Conservation (phyloP, 495 filamentous ascomycete genomes). For the Hamigera avellanea region DNA sequence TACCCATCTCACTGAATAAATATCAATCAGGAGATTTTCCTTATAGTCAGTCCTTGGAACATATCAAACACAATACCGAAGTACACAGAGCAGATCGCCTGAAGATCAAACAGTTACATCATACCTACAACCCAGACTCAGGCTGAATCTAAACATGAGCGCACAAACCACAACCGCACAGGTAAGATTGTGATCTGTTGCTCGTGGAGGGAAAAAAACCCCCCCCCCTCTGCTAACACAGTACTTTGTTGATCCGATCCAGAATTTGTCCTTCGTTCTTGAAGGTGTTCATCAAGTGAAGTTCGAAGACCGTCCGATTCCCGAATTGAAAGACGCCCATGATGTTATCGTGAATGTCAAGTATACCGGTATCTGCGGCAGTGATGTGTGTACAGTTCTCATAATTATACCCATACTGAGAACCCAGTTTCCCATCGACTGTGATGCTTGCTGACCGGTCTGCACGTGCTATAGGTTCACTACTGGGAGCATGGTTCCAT, state of each 20-base stretch:
- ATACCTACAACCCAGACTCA: no score
- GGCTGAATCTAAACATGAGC: slow-evolving; percentile 1
- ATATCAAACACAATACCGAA: no score
- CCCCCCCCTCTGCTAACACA: neutral
- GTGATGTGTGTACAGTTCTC: slow-evolving; percentile 45
- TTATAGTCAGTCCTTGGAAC: no score
- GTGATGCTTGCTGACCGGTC: neutral
- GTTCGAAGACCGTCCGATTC: slow-evolving; percentile 67
- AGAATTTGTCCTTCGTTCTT: slow-evolving; percentile 87
- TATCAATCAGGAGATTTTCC: no score
- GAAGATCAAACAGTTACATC: no score
- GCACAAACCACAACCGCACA: slow-evolving; percentile 10
- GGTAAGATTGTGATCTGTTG: slow-evolving; percentile 6
- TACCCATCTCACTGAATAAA: no score
- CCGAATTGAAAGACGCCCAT: slow-evolving; percentile 50
- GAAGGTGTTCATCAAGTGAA: slow-evolving; percentile 58
- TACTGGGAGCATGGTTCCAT: slow-evolving; percentile 82
- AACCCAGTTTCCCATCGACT: neutral
- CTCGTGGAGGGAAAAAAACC: neutral
- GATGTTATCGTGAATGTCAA: slow-evolving; percentile 75
- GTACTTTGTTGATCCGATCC: neutral
- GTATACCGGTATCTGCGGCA: slow-evolving; percentile 86
- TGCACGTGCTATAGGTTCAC: slow-evolving; percentile 45
- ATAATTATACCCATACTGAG: no score
- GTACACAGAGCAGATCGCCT: no score